Percentiles rank a stretch among this genome's conserved stretches.
phyloP scores from a whole-genome alignment of 768 basidiomycete species.

The Lentinula raphanica region DNA sequence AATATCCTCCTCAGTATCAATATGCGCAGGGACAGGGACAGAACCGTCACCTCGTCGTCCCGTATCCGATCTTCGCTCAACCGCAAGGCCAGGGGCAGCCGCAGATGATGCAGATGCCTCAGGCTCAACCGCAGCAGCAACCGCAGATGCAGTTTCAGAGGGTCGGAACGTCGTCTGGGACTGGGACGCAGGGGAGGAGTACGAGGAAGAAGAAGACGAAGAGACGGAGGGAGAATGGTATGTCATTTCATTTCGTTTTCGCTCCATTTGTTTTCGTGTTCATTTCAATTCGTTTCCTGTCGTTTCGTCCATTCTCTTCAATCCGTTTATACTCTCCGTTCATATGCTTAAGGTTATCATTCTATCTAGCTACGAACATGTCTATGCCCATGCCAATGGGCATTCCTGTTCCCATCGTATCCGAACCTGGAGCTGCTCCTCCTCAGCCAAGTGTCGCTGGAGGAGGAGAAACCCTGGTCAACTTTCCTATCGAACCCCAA shows the following conservation, averaged over 20 bases:
- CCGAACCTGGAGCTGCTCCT: background rate
- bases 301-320: too few species aligned
- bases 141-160: too few species aligned
- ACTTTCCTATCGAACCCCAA: conserved; percentile 1
- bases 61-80: background rate
- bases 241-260: too few species aligned
- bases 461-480: background rate
- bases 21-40: background rate
- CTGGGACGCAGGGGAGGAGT: too few species aligned
- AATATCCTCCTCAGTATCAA: background rate
- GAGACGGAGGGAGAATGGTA: too few species aligned
- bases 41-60: background rate
- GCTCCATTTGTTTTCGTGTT: too few species aligned
- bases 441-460: background rate
- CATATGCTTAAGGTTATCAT: background rate
- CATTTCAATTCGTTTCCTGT: too few species aligned
- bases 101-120: background rate
- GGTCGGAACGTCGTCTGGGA: too few species aligned
- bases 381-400: background rate
- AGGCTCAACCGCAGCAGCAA: too few species aligned
- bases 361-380: background rate
- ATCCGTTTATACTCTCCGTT: background rate
- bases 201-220: too few species aligned
- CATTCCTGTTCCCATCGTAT: background rate
- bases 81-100: background rate